These are phyloP conservation scores for Pisolithus orientalis DNA, from an alignment of 768 basidiomycete species.

Conservation along the genomic window DNA sequence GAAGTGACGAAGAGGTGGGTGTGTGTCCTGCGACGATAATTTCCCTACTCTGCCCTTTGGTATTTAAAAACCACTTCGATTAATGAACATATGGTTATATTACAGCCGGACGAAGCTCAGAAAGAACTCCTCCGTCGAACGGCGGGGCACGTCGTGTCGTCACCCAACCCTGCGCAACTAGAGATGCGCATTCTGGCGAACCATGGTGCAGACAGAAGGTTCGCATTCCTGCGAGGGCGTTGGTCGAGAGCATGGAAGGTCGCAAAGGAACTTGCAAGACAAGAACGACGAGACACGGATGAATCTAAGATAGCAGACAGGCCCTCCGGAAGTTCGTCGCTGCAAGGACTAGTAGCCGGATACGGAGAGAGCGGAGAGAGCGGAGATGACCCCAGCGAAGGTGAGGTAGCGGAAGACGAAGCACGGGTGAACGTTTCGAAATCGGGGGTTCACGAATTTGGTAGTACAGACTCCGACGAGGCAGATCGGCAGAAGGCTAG, in stretches of 20 bases:
- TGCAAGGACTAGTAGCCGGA: conserved; percentile 46
- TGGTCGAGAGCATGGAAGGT: conserved; percentile 63
- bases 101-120: conserved; percentile 54
- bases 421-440: too few species aligned
- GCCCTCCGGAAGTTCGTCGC: conserved; percentile 13
- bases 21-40: too few species aligned
- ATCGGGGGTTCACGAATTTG: too few species aligned
- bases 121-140: conserved; percentile 70
- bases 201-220: conserved; percentile 69
- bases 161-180: conserved; percentile 74
- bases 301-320: conserved; percentile 17
- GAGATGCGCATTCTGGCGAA: conserved; percentile 89
- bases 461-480: background rate
- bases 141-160: conserved; percentile 57
- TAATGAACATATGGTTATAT: too few species aligned
- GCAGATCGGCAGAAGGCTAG: background rate
- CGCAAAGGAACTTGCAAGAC: conserved; percentile 43
- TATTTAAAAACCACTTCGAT: too few species aligned
- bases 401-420: too few species aligned
- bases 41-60: background rate
- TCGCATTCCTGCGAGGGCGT: conserved; percentile 75
- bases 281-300: conserved; percentile 10
- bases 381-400: conserved; percentile 14
- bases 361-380: conserved; percentile 57
- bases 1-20: conserved; percentile 63